Base-by-base conservation (phyloP, 495 filamentous ascomycete genomes). In the Cairneyella variabilis region DNA sequence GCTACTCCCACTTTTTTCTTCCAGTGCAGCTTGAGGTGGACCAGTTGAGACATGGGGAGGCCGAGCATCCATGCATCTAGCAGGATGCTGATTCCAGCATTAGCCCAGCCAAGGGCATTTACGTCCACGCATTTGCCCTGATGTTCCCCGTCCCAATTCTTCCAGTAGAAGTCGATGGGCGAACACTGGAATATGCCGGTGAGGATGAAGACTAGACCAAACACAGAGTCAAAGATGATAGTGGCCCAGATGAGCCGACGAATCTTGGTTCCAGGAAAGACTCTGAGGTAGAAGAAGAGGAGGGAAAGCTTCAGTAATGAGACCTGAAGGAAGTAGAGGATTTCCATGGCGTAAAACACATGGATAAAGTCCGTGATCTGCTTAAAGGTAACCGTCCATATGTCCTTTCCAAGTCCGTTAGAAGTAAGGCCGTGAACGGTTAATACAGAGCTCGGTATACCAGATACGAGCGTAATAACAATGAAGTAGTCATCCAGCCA, bases 1-100 rank as follows among this genome's bases (percentile, higher is more conserved):
- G 70, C 68, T 28, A 82, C 63, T n/a, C 66, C 69, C 8, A 73
- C 46, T 58, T 78, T 82, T 61, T 74, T 78, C 47, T 66, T 66
- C 41, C 56, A 58, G 12, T 66, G 66, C 38, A 82, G 57, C 12
- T 74, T 53, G 10, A 83, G 60, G 6, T 65, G 53, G 16, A 66
- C 57, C 5, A 83, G 58, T 11, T 73, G 67, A 20, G 65, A 66
- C 16, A 82, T 68, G 0, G 80, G 76, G 1, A 86, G 63, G 3
- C 71, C 63, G 47, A 83, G 70, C 37, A 79, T 76, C 53, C 75
- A 59, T 0, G 76, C 22, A 55, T 85, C 80, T 6, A 79, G 69
- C 11, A 75, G 30, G 20, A 85, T 76, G 58, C 77, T 80, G 23
- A 83, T 58, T 3, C 62, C 70, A 0, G 75, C 68, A 42, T 75